Evolutionary conservation across 805 yeast genomes (phyloP), one percentile per base, ranked within the genome.

Genomic region (Suhomyces prunicola): DNA sequence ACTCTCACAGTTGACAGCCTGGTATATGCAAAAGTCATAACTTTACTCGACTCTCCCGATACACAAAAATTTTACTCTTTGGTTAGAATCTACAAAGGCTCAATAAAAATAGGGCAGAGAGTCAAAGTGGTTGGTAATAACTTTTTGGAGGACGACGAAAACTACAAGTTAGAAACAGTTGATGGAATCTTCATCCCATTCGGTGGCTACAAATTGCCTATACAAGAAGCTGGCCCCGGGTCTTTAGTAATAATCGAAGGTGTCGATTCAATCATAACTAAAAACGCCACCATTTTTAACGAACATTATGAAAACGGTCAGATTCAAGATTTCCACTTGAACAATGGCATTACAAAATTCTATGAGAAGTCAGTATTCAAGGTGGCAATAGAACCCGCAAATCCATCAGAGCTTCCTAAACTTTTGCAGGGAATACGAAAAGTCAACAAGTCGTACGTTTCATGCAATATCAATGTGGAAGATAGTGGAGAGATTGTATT

Each of bases 401-500:
- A 80, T 26, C 97, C 97, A 0, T 79, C 88, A 0, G 96, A 92
- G 52, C 70, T 88, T 15, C 93, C 96, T 0, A 80, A 79, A 54
- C 72, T 94, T 59, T 72, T 86, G 12, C 84, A 82, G n/a, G 92
- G 90, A 0, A 70, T 94, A 47, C 76, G 87, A 53, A 80, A 76
- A 52, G 70, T 88, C 27, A 79, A 79, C 60, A 81, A 80, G 58
- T 73, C 85, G 0, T 92, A 89, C 63, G 78, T 87, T 8, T 86
- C 91, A 3, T 76, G 84, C 36, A 78, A 78, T 19, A 73, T 88
- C n/a, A 83, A 79, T 57, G 90, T 87, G 1, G 97, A 90, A 65
- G 96, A 89, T 58, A 87, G 92, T 49, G 97, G 97, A 2, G 97
- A 91, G 60, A 90, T 87, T 64, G 84, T 85, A 1, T 66, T 94